phyloP scores from a whole-genome alignment of 1,284 basidiomycete genomes.

The Serendipita sp. region DNA sequence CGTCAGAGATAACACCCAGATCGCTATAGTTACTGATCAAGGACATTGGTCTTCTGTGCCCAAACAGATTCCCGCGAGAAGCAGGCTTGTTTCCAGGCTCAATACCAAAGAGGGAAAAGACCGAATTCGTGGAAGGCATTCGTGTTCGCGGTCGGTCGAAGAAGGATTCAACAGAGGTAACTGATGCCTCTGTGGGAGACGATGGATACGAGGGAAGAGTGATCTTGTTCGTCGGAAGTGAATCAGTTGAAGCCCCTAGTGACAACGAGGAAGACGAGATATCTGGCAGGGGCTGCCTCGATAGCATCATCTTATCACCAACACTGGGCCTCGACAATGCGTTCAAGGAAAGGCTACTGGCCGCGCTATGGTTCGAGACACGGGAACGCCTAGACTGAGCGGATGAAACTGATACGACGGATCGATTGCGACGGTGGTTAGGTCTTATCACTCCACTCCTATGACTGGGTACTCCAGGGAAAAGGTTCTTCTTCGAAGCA shows the following conservation, averaged over 20 bases:
- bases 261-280: neutral
- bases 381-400: neutral
- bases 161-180: neutral
- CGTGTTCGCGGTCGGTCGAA: neutral
- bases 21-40: neutral
- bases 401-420: neutral
- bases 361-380: neutral
- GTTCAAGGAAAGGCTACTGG: neutral
- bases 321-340: neutral
- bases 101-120: neutral
- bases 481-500: neutral
- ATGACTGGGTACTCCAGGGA: neutral
- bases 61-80: neutral
- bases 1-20: neutral
- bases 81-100: neutral
- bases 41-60: neutral
- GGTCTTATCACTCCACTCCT: neutral
- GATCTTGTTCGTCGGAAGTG: neutral
- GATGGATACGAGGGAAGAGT: neutral
- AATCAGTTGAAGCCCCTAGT: neutral
- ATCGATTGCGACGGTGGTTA: neutral
- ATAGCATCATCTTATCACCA: neutral
- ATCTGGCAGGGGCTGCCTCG: neutral
- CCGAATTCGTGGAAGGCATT: neutral
- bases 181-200: neutral